Base-by-base conservation (phyloP, 345 rosid genomes). In the Populus ilicifolia region DNA sequence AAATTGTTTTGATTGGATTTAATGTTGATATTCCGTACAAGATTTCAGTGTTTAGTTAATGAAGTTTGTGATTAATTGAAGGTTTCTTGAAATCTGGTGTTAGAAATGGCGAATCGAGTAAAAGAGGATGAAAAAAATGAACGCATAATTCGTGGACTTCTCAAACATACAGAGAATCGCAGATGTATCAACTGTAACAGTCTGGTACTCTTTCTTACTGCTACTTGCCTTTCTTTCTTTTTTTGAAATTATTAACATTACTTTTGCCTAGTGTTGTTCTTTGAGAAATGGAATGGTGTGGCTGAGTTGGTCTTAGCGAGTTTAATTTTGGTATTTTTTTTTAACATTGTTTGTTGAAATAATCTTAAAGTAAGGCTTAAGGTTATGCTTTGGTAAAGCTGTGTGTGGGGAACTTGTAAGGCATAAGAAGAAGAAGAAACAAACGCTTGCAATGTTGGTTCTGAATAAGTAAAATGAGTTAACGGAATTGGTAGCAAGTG, bases 91-190 rank as follows among this genome's bases (percentile, higher is more conserved):
- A 8, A 59, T 14, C 35, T 63, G 78, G 79, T 44, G 12, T 63
- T 39, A 29, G 76, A 43, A 44, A 92, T 93, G 98, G 93, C 91
- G 13, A 83, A 77, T 83, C 88, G 98, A 48, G 36, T 89, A 69
- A 96, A 89, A 82, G 99, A 96, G 82, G 97, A 93, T 0, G 98
- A 96, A 85, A 96, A 88, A 69, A 91, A 96, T 74, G 99, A 93
- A 80, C 71, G 88, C 75, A 83, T 89, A 81, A 96, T 96, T 78
- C 88, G 98, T 64, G 90, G 92, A 35, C 97, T 96, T 78, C 91
- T 92, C 78, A 96, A 96, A 81, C 95, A 89, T 75, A 82, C 90
- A 0, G 96, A 93, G 74, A 96, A 96, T 79, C 94, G 91, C 33
- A 82, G 93, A 69, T 96, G 99, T 86, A 92, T 96, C 38, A 96